Evolutionary conservation across 768 basidiomycete genomes (phyloP), one percentile per base, ranked within the genome.

Genomic region (Amanita pallidorosea): DNA sequence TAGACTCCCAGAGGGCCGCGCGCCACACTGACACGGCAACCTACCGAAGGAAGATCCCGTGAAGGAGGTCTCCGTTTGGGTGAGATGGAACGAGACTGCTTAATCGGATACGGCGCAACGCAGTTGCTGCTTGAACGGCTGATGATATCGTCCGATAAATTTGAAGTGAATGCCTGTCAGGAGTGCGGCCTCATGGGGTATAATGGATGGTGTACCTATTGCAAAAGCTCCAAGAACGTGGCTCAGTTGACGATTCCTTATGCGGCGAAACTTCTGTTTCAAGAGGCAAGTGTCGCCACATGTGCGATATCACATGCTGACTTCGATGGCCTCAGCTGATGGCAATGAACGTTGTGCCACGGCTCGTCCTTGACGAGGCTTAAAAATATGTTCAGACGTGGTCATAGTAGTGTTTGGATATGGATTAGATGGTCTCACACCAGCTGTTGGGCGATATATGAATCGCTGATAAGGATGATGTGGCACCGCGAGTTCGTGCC

Each of bases 61-160:
- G 96, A 98, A 67, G 96, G 96, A 63, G 96, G 96, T 54, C 69
- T 99, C 56, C 89, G 96, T 42, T 73, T 99, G 13, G 96, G 96
- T 45, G 96, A 99, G 70, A 99, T 99, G 96, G 96, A 99, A 63
- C 85, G 96, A 42, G 96, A 99, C 68, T 99, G 96, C 65, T 73
- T 97, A 37, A 95, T 97, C 60, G 96, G 95, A 36, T 90, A 99
- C 60, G 96, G 96, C n/a, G 96, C 96, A 8, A 95, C 94, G 0
- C 95, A 98, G 60, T 76, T 99, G 41, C 71, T 99, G 31, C 80
- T 99, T 2, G 96, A 99, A 67, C 87, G 96, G 22, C 76, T 99
- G 13, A 99, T 99, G 96, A 94, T 98, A 54, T 98, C 95, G 5
- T 96, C 93, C 20, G 96, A 99, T 69, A 90, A 90, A 60, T 99